Percentiles rank a stretch among this genome's conserved stretches.
Evolutionary conservation across 129 eudicot genomes (phyloP).

Genomic region (Flaveria bidentis): DNA sequence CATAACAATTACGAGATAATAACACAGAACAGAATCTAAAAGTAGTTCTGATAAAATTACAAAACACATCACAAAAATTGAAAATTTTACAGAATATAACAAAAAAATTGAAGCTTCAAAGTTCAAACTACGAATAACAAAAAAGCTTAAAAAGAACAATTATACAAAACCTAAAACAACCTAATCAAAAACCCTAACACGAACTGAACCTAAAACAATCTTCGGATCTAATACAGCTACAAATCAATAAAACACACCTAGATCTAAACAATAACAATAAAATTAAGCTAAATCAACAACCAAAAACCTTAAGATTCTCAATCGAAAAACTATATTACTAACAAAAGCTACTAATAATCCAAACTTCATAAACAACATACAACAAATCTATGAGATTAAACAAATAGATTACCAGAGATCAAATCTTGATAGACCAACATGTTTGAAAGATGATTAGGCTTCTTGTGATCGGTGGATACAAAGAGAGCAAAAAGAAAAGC

Average conservation of each 20-base stretch:
- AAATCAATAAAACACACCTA: neutral
- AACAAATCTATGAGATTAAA: no score
- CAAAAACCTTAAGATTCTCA: conserved; percentile 2
- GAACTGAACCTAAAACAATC: neutral
- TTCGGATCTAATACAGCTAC: conserved; percentile 29
- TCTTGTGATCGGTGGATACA: conserved; percentile 12
- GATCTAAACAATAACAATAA: conserved; percentile 18
- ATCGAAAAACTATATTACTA: neutral
- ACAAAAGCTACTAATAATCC: neutral
- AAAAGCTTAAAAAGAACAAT: neutral
- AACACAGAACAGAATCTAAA: neutral
- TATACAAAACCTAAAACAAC: neutral
- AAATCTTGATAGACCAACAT: conserved; percentile 74
- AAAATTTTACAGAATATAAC: neutral
- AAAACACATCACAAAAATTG: neutral
- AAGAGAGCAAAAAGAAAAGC: neutral
- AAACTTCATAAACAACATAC: no score
- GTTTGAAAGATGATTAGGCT: neutral
- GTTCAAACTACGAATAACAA: neutral
- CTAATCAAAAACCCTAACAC: neutral
- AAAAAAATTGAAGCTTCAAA: neutral
- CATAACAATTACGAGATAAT: neutral
- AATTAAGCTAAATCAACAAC: neutral
- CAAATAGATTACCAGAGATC: conserved; percentile 42
- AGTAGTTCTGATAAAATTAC: neutral